Evolutionary conservation across 306 rosid species (phyloP), one percentile per base, ranked within the genome.

Genomic region (Glycyrrhiza uralensis): DNA sequence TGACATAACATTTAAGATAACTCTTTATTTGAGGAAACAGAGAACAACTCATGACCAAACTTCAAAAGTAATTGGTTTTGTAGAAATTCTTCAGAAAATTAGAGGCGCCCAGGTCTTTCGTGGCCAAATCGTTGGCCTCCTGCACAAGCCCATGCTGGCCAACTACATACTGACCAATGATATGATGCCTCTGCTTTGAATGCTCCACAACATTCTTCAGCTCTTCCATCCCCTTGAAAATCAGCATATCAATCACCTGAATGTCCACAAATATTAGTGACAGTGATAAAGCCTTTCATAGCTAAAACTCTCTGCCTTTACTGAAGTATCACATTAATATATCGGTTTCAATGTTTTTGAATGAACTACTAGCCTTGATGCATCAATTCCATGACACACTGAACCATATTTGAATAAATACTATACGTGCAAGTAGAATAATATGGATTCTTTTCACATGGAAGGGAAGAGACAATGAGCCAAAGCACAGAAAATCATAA

Each of bases 131-230:
- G n/a, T n/a, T n/a, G n/a, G n/a, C 99, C 73, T 82, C 87, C 73
- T 85, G 90, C 84, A 73, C 75, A 39, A 77, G 85, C 55, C 84
- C 92, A 11, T 84, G 77, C 1, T 45, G 80, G 69, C 90, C 90
- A 1, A 89, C 85, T 76, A 94, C 97, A 17, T 91, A 94, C 78
- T 86, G 99, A 44, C 99, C 99, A 70, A 94, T 70, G 45, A 91
- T 81, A 80, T 94, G 99, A 79, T 94, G 99, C 73, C 99, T 90
- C 76, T 91, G 97, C 95, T 94, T 91, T 71, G 97, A 88, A 72
- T 91, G 97, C 59, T 94, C 79, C 66, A 81, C 84, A 35, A 94
- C 73, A 80, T 89, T 90, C 44, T 74, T 82, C 69, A 94, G 85
- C 91, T 91, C 99, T 82, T 91, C 99, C 76, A 68, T 60, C 60